Percentiles rank a stretch among this genome's conserved stretches.
These are phyloP conservation scores for Alternaria metachromatica DNA, from an alignment of 2,329 filamentous ascomycete genomes.

Conservation along the genomic window DNA sequence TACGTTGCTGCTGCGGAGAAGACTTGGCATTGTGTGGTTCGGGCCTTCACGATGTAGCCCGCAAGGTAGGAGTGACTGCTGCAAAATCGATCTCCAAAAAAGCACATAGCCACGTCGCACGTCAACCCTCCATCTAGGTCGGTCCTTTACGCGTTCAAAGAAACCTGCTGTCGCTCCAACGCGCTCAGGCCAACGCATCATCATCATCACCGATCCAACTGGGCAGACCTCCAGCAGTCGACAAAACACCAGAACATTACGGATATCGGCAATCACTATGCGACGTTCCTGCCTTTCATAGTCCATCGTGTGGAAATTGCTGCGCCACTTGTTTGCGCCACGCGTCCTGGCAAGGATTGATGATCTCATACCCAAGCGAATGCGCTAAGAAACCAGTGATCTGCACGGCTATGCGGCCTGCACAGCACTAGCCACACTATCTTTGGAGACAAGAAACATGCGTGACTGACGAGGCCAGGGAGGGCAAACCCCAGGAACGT, in stretches of 20 bases:
- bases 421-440: constrained; percentile 10
- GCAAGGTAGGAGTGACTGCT: background rate
- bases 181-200: background rate
- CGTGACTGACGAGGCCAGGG: constrained; percentile 14
- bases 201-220: background rate
- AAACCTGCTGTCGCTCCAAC: background rate
- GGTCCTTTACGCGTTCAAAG: background rate
- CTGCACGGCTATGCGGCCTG: constrained; percentile 9
- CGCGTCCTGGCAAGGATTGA: constrained; percentile 1
- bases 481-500: constrained; percentile 2
- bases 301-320: background rate
- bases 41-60: background rate
- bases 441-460: background rate
- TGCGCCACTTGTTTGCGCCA: constrained; percentile 6
- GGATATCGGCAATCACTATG: constrained; percentile 2
- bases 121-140: background rate
- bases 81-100: background rate
- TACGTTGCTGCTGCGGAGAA: constrained; percentile 3
- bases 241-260: background rate
- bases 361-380: constrained; percentile 4
- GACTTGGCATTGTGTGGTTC: background rate
- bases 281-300: background rate
- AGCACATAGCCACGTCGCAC: background rate
- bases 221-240: background rate
- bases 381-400: constrained; percentile 7